Percentiles rank a stretch among this genome's conserved stretches.
phyloP scores from a whole-genome alignment of 306 rosid genomes.

The Quercus agrifolia region DNA sequence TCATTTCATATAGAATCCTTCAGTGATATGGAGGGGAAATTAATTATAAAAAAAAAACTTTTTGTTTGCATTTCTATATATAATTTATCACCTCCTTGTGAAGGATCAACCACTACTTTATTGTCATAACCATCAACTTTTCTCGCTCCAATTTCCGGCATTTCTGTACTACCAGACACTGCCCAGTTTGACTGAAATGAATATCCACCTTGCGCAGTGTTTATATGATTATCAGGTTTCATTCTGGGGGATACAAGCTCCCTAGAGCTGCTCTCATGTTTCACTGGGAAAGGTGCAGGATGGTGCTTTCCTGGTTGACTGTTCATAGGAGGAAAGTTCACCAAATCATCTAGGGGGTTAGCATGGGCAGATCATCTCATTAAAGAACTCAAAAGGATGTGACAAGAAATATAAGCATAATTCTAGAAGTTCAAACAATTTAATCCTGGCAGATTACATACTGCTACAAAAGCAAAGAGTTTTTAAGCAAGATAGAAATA shows the following conservation, averaged over 20 bases:
- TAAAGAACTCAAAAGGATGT: not conserved
- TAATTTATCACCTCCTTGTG: conserved; percentile 64
- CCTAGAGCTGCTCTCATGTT: conserved; percentile 53
- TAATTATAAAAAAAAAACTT: not conserved
- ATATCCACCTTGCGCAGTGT: conserved; percentile 49
- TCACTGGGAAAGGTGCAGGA: conserved; percentile 43
- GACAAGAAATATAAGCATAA: not conserved
- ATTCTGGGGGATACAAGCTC: conserved; percentile 80
- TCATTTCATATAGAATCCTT: conserved; percentile 19
- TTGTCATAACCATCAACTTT: conserved; percentile 55
- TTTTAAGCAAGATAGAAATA: not conserved
- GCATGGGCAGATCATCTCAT: not conserved
- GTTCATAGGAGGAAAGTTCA: conserved; percentile 20
- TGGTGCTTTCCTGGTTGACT: conserved; percentile 57
- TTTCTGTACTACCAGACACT: conserved; percentile 55
- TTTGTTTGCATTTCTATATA: not conserved
- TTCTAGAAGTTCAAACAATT: not conserved
- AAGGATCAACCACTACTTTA: conserved; percentile 51
- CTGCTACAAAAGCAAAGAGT: not conserved
- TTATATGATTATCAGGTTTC: conserved; percentile 52
- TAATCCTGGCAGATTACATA: not conserved
- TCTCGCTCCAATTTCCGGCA: conserved; percentile 59
- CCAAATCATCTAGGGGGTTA: not conserved
- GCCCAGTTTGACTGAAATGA: conserved; percentile 63
- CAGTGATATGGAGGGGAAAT: not conserved